Conservation (phyloP, 2,329 filamentous ascomycete genomes). For the Coniella lustricola region DNA sequence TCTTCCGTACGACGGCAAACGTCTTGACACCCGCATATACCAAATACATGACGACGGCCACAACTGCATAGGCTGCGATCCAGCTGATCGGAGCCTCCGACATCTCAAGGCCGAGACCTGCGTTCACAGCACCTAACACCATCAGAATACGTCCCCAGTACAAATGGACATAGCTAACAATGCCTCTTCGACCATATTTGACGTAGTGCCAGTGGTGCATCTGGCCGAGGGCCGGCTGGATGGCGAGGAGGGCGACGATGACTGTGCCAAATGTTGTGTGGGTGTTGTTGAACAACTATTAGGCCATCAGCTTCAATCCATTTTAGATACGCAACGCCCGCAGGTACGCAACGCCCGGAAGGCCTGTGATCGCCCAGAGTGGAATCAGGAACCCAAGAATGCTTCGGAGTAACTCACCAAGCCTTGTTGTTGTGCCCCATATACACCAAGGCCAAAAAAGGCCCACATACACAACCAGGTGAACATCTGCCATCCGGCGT, state of each 20-base stretch:
- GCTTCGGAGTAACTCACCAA: slow-evolving; percentile 28
- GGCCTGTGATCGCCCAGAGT: too few relatives aligned
- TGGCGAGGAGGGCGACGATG: slow-evolving; percentile 43
- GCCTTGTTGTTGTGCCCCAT: slow-evolving; percentile 33
- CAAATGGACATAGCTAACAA: slow-evolving; percentile 50
- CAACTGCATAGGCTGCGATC: slow-evolving; percentile 48
- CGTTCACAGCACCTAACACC: slow-evolving; percentile 54
- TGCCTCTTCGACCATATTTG: slow-evolving; percentile 38
- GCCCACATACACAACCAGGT: slow-evolving; percentile 52
- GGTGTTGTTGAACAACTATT: slow-evolving; percentile 42
- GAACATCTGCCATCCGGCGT: slow-evolving; percentile 48
- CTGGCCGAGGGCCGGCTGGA: slow-evolving; percentile 53
- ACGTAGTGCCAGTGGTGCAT: slow-evolving; percentile 50
- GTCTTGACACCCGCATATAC: slow-evolving; percentile 35
- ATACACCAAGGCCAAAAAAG: slow-evolving; percentile 51
- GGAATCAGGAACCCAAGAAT: too few relatives aligned
- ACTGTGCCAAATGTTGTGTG: slow-evolving; percentile 53
- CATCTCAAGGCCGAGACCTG: slow-evolving; percentile 52
- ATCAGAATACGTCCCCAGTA: slow-evolving; percentile 57
- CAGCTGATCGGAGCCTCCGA: slow-evolving; percentile 33
- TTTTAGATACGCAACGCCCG: too few relatives aligned
- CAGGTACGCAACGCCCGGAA: too few relatives aligned
- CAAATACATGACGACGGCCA: slow-evolving; percentile 42
- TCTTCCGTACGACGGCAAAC: slow-evolving; percentile 8
- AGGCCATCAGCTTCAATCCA: not conserved